Percentiles rank a stretch among this genome's conserved stretches.
Evolutionary conservation across 176 grass and related monocot species (phyloP).

Genomic region (Carex pumila): DNA sequence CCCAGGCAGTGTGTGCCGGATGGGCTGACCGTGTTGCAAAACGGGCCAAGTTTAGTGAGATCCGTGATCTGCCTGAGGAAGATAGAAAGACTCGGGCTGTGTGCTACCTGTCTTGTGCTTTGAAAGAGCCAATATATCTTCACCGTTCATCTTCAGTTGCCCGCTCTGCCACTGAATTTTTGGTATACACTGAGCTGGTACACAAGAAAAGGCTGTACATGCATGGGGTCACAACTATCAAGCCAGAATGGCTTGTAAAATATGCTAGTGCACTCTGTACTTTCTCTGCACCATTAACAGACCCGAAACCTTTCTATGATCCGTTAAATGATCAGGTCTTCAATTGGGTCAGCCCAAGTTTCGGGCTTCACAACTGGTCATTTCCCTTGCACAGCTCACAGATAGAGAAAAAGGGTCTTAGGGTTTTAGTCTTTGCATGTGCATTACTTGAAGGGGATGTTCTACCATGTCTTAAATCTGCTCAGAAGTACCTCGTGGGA

Average conservation of each 20-base stretch:
- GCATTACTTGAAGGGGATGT: constrained; percentile 85
- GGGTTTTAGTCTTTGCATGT: constrained; percentile 65
- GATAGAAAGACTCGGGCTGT: constrained; percentile 49
- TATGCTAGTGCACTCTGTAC: constrained; percentile 88
- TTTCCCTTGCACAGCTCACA: constrained; percentile 55
- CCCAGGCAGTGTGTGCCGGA: constrained; percentile 78
- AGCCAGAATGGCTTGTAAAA: constrained; percentile 85
- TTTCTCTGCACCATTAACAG: constrained; percentile 65
- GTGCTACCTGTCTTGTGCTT: constrained; percentile 56
- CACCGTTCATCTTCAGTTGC: constrained; percentile 72
- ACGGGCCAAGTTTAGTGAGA: constrained; percentile 30
- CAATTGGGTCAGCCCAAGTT: constrained; percentile 71
- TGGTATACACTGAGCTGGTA: constrained; percentile 89
- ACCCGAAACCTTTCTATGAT: constrained; percentile 80
- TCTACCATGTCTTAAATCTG: constrained; percentile 63
- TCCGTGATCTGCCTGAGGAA: constrained; percentile 36
- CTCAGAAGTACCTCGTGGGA: constrained; percentile 46
- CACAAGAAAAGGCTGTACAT: constrained; percentile 88
- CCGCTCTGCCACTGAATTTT: constrained; percentile 61
- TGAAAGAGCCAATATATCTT: constrained; percentile 72
- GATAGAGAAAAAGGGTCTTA: constrained; percentile 44
- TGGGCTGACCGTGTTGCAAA: constrained; percentile 94
- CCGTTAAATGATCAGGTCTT: constrained; percentile 57
- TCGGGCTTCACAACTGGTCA: constrained; percentile 76
- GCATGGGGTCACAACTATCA: constrained; percentile 75